Base-by-base conservation (phyloP, 75 land plant genomes). In the Adiantum capillusveneris region DNA sequence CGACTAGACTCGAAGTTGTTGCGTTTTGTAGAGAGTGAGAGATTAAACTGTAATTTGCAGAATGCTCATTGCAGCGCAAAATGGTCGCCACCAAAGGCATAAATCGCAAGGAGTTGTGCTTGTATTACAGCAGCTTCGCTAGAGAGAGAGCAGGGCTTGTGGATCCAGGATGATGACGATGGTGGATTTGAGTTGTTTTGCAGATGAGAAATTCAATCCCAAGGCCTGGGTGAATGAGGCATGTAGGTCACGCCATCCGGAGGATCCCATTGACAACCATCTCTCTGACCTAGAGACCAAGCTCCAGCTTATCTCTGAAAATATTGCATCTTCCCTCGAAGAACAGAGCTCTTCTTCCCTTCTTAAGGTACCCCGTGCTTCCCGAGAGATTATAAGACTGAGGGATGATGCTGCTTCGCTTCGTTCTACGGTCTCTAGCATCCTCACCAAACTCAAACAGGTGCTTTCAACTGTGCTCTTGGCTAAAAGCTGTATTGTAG, bases 191-290 rank as follows among this genome's bases (percentile, higher is more conserved):
- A 72, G 76, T 6, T 67, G 79, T 5, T 93, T 93, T 68, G 77
- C 76, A 18, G 81, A 75, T 66, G 95, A 85, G 66, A 74, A 73
- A 20, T 93, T 85, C 85, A 79, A 85, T 49, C 64, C 95, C 34
- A 88, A 88, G 81, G 71, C 76, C 62, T 93, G 98, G 98, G 81
- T 93, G 60, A 93, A 93, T 63, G 70, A 74, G 21, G 84, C 87
- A 5, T 71, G 81, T 67, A 73, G 66, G 67, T 57, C 76, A 6
- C 86, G 95, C 11, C 86, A 83, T 62, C 85, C 84, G 11, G 79
- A 80, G 61, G 95, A 88, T 17, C 59, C 80, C 1, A 31, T 79
- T 25, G 98, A 88, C 43, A 79, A 76, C 63, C 76, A 81, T 65
- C 56, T 93, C 41, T 75, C 78, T 25, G 98, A 93, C 52, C 72